phyloP scores from a whole-genome alignment of 2,329 filamentous ascomycete genomes.

The Trichoderma aggressivum region DNA sequence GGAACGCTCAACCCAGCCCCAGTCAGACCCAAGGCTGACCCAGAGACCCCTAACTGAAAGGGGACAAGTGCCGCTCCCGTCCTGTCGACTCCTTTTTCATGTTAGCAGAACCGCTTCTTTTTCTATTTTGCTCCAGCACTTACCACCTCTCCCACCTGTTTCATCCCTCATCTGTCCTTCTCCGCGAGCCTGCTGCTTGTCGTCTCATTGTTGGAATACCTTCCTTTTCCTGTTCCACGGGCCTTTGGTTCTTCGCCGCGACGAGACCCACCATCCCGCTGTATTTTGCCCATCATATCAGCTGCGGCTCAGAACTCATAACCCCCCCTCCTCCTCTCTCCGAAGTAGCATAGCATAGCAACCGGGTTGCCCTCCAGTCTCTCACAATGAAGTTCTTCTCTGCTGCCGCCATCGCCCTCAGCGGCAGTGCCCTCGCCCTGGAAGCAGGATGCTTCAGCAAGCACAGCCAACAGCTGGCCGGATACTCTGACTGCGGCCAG shows the following conservation, averaged over 20 bases:
- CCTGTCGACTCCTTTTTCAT: conserved; percentile 19
- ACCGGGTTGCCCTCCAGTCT: background rate
- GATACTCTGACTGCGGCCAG: conserved; percentile 43
- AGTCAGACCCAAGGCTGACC: conserved; percentile 15
- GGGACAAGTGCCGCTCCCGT: conserved; percentile 15
- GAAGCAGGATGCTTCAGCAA: conserved; percentile 39
- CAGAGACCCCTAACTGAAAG: conserved; percentile 18
- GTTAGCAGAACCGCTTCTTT: conserved; percentile 9
- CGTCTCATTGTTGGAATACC: background rate
- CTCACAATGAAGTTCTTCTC: conserved; percentile 18
- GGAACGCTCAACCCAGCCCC: background rate
- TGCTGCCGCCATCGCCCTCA: conserved; percentile 29
- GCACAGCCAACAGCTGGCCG: conserved; percentile 39
- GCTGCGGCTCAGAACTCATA: background rate
- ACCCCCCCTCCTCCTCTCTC: background rate
- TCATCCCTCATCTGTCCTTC: background rate
- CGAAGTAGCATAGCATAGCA: background rate
- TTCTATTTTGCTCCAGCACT: conserved; percentile 7
- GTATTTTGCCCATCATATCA: background rate
- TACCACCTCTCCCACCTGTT: background rate
- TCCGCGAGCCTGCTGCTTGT: background rate
- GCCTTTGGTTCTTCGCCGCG: background rate
- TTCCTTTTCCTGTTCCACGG: background rate
- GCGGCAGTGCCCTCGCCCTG: conserved; percentile 33
- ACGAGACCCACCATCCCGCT: background rate